These are phyloP conservation scores for Acanthamoeba quina DNA, from an alignment of 208 protist genomes.

Conservation along the genomic window DNA sequence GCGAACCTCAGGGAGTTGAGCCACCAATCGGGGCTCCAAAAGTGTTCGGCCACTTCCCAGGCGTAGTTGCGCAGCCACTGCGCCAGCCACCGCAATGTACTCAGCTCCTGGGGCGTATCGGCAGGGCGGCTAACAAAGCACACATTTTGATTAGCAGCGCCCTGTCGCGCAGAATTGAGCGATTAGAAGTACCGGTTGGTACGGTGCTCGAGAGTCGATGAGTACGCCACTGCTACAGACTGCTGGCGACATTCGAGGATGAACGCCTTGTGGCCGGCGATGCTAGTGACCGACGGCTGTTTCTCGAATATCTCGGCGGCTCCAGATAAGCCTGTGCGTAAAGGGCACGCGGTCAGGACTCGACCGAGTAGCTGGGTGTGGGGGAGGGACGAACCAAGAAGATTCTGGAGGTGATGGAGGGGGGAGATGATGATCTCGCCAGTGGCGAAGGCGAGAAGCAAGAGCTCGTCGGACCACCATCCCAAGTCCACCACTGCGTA, in stretches of 20 bases:
- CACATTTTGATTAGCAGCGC: background rate
- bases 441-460: slow-evolving; percentile 29
- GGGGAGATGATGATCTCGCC: slow-evolving; percentile 30
- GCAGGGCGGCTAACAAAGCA: background rate
- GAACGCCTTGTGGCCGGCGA: background rate
- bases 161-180: background rate
- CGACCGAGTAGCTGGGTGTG: background rate
- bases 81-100: background rate
- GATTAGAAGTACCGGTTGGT: background rate
- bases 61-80: slow-evolving; percentile 24
- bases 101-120: background rate
- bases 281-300: slow-evolving; percentile 1
- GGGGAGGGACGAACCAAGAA: background rate
- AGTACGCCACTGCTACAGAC: background rate
- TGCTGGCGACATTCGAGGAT: slow-evolving; percentile 46
- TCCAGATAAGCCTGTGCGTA: background rate
- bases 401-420: background rate
- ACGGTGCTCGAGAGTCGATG: background rate
- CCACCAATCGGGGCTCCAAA: slow-evolving; percentile 25
- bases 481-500: slow-evolving; percentile 57
- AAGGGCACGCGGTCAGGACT: background rate
- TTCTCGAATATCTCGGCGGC: slow-evolving; percentile 7
- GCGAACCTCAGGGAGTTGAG: slow-evolving; percentile 11
- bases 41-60: slow-evolving; percentile 27
- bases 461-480: slow-evolving; percentile 48